A percentile compares a stretch with the other conserved stretches of the same genome.
Evolutionary conservation across 2,329 filamentous ascomycete genomes (phyloP).

Genomic region (Trichoderma lentiforme): DNA sequence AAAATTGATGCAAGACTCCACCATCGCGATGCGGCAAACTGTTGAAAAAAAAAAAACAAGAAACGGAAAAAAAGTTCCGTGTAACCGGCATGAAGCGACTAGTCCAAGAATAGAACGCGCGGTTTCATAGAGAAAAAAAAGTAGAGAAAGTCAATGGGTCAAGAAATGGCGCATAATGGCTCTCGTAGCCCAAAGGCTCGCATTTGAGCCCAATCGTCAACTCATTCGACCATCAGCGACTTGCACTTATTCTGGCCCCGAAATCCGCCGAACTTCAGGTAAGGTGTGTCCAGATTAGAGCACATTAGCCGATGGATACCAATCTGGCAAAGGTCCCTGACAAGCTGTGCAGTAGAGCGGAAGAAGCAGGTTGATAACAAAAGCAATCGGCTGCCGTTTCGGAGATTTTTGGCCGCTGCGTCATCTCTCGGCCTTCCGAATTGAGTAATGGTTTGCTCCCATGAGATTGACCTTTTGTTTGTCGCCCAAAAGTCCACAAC

Average conservation of each 20-base stretch:
- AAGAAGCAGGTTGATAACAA: conserved; percentile 1
- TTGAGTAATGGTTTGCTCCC: neutral
- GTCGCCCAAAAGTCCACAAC: neutral
- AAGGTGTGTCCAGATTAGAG: neutral
- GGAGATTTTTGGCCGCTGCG: neutral
- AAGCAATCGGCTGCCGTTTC: neutral
- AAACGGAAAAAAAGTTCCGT: neutral
- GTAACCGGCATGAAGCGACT: neutral
- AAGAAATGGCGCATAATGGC: conserved; percentile 16
- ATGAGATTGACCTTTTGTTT: neutral
- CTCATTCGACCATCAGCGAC: neutral
- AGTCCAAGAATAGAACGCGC: conserved; percentile 10
- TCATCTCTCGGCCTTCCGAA: conserved; percentile 14
- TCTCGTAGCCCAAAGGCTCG: neutral
- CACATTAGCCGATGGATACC: neutral
- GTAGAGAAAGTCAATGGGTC: neutral
- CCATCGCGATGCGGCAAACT: conserved; percentile 11
- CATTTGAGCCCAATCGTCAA: neutral
- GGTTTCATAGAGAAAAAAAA: neutral
- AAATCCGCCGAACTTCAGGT: neutral
- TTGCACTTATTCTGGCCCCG: neutral
- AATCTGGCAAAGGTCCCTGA: neutral
- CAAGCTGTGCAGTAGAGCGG: neutral
- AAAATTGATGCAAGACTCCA: conserved; percentile 11
- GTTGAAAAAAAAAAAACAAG: neutral